These are phyloP conservation scores for Lecanicillium sp. DNA, from an alignment of 2,329 filamentous ascomycete genomes.

Conservation along the genomic window DNA sequence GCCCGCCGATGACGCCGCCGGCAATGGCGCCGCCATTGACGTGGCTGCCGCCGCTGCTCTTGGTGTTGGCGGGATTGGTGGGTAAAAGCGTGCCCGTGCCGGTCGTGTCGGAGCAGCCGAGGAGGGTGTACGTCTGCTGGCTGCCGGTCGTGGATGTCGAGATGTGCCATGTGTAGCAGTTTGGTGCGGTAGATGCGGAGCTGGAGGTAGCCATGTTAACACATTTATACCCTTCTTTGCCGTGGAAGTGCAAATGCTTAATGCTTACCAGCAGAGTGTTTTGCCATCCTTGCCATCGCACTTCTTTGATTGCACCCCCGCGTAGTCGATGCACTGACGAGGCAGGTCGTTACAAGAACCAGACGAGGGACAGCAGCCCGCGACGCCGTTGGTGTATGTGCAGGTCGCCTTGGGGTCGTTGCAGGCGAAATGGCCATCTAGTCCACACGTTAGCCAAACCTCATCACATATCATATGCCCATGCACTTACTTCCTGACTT, in stretches of 20 bases:
- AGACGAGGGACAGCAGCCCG: background rate
- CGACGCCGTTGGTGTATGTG: constrained; percentile 1
- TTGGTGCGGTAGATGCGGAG: background rate
- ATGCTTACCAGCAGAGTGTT: constrained; percentile 9
- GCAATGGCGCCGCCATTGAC: constrained; percentile 2
- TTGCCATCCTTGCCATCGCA: background rate
- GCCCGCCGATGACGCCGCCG: background rate
- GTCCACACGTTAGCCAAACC: background rate
- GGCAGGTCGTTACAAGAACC: background rate
- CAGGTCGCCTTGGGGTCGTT: background rate
- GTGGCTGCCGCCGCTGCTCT: background rate
- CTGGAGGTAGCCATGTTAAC: too few species aligned
- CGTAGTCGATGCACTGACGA: too few species aligned
- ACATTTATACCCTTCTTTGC: too few species aligned
- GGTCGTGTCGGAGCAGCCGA: constrained; percentile 8
- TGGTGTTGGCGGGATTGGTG: background rate
- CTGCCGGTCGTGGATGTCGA: background rate
- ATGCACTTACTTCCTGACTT: background rate
- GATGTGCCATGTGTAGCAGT: constrained; percentile 8
- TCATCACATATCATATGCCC: background rate
- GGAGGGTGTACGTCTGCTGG: constrained; percentile 4
- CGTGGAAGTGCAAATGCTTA: too few species aligned
- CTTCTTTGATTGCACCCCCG: too few species aligned
- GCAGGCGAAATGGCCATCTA: constrained; percentile 5
- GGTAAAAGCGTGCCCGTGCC: constrained; percentile 4